Evolutionary conservation across 805 yeast genomes (phyloP).

Genomic region (Metschnikowia vanudenii): DNA sequence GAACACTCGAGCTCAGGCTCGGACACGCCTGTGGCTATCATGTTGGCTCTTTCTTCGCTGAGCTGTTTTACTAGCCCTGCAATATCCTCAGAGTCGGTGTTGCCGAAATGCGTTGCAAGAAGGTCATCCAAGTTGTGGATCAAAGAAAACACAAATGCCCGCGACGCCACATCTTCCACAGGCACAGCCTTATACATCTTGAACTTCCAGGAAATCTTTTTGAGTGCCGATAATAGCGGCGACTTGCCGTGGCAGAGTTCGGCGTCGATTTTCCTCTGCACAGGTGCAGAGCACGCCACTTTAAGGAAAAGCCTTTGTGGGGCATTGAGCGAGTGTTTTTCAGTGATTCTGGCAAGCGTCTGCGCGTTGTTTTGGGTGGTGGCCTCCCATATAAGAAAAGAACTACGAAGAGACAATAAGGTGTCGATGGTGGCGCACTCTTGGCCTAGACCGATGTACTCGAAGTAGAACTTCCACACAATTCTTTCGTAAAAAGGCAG

Average conservation of each 20-base stretch:
- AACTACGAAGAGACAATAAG: constrained; percentile 24
- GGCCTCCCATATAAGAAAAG: constrained; percentile 40
- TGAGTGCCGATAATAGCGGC: constrained; percentile 27
- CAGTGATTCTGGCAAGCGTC: constrained; percentile 19
- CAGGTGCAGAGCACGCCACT: constrained; percentile 19
- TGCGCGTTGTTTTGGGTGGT: constrained; percentile 19
- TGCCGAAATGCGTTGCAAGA: constrained; percentile 5
- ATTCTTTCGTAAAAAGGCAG: constrained; percentile 41
- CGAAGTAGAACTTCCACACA: constrained; percentile 42
- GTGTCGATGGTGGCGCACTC: constrained; percentile 25
- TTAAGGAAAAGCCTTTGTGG: constrained; percentile 29
- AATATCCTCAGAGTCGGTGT: too few species aligned
- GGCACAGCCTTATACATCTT: constrained; percentile 22
- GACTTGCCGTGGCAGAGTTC: constrained; percentile 19
- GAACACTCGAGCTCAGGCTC: not conserved
- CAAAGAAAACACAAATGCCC: constrained; percentile 18
- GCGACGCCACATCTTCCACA: constrained; percentile 11
- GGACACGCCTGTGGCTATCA: constrained; percentile 5
- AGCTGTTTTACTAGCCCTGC: too few species aligned
- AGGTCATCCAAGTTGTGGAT: constrained; percentile 14
- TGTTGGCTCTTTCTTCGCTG: constrained; percentile 2
- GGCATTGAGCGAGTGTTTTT: constrained; percentile 18
- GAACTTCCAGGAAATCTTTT: constrained; percentile 32
- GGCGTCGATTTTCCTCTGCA: constrained; percentile 16
- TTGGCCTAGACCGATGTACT: constrained; percentile 25